Evolutionary conservation across 108 stramenopile genomes (phyloP), one percentile per base, ranked within the genome.

Genomic region (Aureococcus anophagefferens): DNA sequence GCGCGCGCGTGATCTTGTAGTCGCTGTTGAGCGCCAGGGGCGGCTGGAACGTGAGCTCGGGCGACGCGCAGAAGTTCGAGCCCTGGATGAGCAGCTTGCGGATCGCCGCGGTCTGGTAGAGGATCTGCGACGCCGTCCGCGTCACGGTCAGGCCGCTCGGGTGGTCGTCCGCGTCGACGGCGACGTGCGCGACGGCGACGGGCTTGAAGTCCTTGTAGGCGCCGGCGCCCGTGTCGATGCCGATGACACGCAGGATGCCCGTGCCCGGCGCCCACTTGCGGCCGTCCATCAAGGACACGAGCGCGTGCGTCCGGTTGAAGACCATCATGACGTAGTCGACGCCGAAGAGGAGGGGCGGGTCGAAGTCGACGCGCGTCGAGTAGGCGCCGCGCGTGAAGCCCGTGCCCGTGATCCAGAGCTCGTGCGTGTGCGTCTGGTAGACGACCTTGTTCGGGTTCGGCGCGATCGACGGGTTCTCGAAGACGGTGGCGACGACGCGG

Each of bases 401-500:
- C 28, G 72, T 46, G n/a, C 80, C 80, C 30, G 5, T 35, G 29
- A 81, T 72, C 44, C 30, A 25, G 11, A 81, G 75, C 62, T 76
- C 76, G 66, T 76, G 75, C 14, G 75, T 78, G 76, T 79, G 78
- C 18, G 78, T 79, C 45, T 71, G 70, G 78, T 63, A 81, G 35
- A 81, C 37, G 51, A 11, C 13, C 51, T 59, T 18, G 7, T 59
- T 3, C 21, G 51, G 51, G 51, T 59, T 59, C 40, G 40, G 9
- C 40, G 40, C 13, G 51, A 59, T 16, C 21, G 51, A 18, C 51
- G 51, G 51, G 51, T 62, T 7, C 65, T 65, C 75, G 37, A 73
- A 81, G 29, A 81, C 76, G 4, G 66, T 81, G 21, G 80, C 80
- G 28, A 81, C 73, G 75, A 66, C 76, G 21, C 79, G 71, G n/a